phyloP scores from a whole-genome alignment of 768 basidiomycete genomes.

The Lactarius evosmus region DNA sequence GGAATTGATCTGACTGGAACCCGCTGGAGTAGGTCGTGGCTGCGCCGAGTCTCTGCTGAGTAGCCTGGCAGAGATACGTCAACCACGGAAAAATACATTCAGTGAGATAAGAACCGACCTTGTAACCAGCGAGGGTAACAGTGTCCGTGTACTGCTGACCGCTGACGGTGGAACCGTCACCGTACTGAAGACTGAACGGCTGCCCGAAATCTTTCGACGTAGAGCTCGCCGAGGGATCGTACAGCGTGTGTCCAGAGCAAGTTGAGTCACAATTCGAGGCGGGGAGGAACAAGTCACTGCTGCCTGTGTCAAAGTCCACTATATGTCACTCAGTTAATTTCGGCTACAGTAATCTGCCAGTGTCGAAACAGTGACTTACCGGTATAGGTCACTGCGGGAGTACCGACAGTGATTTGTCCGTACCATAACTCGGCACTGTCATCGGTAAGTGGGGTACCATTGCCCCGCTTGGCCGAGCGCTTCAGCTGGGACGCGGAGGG shows the following conservation, averaged over 20 bases:
- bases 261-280: conserved; percentile 30
- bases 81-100: neutral
- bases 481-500: conserved; percentile 2
- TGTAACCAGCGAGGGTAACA: conserved; percentile 40
- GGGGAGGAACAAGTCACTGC: conserved; percentile 39
- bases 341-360: too few species aligned
- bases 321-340: neutral
- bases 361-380: neutral
- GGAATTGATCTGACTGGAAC: conserved; percentile 32
- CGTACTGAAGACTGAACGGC: conserved; percentile 38
- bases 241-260: conserved; percentile 30
- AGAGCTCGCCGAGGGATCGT: conserved; percentile 7
- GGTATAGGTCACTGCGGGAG: conserved; percentile 22
- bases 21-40: conserved; percentile 40
- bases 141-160: conserved; percentile 45
- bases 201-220: conserved; percentile 30
- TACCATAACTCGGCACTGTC: conserved; percentile 19
- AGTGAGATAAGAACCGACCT: conserved; percentile 11
- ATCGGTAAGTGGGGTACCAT: conserved; percentile 14
- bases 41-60: conserved; percentile 43
- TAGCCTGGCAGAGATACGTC: conserved; percentile 32
- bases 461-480: conserved; percentile 7
- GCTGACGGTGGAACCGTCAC: conserved; percentile 38
- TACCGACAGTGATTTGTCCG: conserved; percentile 26
- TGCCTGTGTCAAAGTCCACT: conserved; percentile 42